Percentiles rank a stretch among this genome's conserved stretches.
Conservation (phyloP, 179 eudicot species). For the Vitellaria paradoxa region DNA sequence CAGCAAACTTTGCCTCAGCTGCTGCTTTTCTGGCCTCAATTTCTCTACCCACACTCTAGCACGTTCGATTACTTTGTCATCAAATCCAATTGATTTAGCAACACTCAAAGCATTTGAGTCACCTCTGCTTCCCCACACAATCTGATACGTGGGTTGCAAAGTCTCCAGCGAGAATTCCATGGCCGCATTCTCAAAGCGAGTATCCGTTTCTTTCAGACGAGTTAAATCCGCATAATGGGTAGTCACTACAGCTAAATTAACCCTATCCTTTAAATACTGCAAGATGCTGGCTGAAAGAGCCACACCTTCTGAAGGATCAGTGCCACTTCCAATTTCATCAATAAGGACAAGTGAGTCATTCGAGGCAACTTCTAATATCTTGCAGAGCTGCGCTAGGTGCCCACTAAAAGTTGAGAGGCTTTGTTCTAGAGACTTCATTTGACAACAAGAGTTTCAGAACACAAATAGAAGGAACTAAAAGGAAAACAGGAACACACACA, state of each 20-base stretch:
- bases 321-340: slow-evolving; percentile 96
- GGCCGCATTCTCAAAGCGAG: slow-evolving; percentile 87
- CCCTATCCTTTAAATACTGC: slow-evolving; percentile 73
- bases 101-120: slow-evolving; percentile 90
- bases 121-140: slow-evolving; percentile 90
- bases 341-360: slow-evolving; percentile 77
- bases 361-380: slow-evolving; percentile 76
- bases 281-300: slow-evolving; percentile 91
- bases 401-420: slow-evolving; percentile 97
- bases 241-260: slow-evolving; percentile 81
- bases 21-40: slow-evolving; percentile 80
- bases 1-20: slow-evolving; percentile 54
- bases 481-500: background rate
- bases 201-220: slow-evolving; percentile 57
- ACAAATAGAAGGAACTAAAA: slow-evolving; percentile 12
- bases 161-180: slow-evolving; percentile 91
- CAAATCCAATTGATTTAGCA: slow-evolving; percentile 86
- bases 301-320: slow-evolving; percentile 97
- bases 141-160: slow-evolving; percentile 80
- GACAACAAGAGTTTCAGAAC: slow-evolving; percentile 29
- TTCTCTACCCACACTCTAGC: slow-evolving; percentile 74
- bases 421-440: slow-evolving; percentile 84
- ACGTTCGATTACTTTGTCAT: slow-evolving; percentile 62
- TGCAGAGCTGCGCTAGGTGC: slow-evolving; percentile 69
- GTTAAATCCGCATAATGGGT: slow-evolving; percentile 94